Conservation (phyloP, 371 early-diverging fungal genomes). For the Mortierella sp. region DNA sequence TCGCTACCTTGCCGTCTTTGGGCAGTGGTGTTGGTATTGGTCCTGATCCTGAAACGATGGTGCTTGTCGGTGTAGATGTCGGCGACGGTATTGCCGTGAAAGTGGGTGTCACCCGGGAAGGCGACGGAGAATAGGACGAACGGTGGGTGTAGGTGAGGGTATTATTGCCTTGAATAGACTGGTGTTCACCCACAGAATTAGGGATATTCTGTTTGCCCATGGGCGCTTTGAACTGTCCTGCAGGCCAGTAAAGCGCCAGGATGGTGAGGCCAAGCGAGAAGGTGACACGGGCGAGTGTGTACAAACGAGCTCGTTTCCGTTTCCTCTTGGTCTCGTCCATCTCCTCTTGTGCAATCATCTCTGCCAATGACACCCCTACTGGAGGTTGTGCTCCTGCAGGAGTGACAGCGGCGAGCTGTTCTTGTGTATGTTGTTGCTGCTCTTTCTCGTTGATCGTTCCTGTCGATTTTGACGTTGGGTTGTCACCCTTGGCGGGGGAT, state of each 20-base stretch:
- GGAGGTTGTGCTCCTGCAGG: neutral
- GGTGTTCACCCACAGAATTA: slow-evolving; percentile 4
- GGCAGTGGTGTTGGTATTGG: neutral
- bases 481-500: neutral
- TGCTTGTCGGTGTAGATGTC: neutral
- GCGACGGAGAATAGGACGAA: neutral
- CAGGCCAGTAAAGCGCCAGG: slow-evolving; percentile 47
- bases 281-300: slow-evolving; percentile 27
- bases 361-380: neutral
- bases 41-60: neutral
- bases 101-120: neutral
- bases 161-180: neutral
- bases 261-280: slow-evolving; percentile 28
- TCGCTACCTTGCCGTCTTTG: neutral
- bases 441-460: neutral
- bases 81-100: neutral
- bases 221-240: slow-evolving; percentile 15
- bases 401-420: neutral
- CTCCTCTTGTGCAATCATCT: slow-evolving; percentile 11
- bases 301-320: neutral
- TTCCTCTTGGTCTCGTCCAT: slow-evolving; percentile 13
- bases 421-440: neutral
- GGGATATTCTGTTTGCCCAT: neutral
- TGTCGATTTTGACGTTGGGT: neutral
- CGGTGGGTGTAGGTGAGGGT: neutral